phyloP scores from a whole-genome alignment of 106 monocot genomes.

The Narthecium ossifragum region DNA sequence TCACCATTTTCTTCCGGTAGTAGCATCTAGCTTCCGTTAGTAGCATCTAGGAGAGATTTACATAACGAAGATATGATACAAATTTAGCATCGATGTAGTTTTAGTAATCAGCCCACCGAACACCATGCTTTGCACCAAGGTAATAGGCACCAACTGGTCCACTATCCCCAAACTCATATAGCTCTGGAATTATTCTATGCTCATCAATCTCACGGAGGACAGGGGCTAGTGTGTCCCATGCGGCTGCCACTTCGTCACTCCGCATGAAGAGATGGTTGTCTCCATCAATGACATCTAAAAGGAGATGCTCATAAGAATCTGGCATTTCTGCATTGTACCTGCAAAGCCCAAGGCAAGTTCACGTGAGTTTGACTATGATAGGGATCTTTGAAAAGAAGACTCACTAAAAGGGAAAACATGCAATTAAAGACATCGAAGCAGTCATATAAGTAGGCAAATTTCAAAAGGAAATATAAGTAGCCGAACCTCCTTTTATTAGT shows the following conservation, averaged over 20 bases:
- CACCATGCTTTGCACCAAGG: slow-evolving; percentile 89
- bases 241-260: slow-evolving; percentile 77
- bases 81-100: no score
- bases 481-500: no score
- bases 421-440: no score
- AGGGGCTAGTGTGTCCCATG: slow-evolving; percentile 63
- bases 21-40: no score
- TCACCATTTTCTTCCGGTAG: no score
- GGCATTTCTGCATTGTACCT: slow-evolving; percentile 76
- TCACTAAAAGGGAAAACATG: no score
- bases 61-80: no score
- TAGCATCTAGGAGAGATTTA: no score
- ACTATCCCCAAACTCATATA: slow-evolving; percentile 74
- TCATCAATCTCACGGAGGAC: slow-evolving; percentile 61
- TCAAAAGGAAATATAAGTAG: no score
- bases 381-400: no score
- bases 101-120: slow-evolving; percentile 83
- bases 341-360: slow-evolving; percentile 1
- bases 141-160: slow-evolving; percentile 84
- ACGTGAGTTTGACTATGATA: no score
- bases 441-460: no score
- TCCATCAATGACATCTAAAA: slow-evolving; percentile 79
- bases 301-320: slow-evolving; percentile 86
- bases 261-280: slow-evolving; percentile 81
- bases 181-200: slow-evolving; percentile 52